phyloP scores from a whole-genome alignment of 2,329 filamentous ascomycete species.

The Paraphoma sp. region DNA sequence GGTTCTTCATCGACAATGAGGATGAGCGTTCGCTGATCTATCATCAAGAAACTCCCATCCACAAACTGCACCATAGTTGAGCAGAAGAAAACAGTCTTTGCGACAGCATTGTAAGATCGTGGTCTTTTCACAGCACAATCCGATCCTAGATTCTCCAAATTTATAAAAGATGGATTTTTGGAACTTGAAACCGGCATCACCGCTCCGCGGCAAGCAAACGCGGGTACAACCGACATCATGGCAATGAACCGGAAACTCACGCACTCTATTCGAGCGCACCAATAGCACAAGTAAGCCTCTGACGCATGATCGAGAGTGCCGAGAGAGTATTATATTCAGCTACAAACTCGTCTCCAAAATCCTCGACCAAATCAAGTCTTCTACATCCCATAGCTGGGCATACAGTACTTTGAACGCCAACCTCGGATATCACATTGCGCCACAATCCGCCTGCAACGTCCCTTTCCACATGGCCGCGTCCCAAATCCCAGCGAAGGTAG shows the following conservation, averaged over 20 bases:
- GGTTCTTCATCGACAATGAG: not conserved
- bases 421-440: conserved; percentile 47
- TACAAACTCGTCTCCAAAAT: conserved; percentile 23
- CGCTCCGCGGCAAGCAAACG: conserved; percentile 10
- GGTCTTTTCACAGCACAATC: too few relatives aligned
- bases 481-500: not conserved
- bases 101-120: too few relatives aligned
- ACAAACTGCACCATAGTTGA: not conserved
- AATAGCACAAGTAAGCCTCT: too few relatives aligned
- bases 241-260: too few relatives aligned
- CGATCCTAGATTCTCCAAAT: too few relatives aligned
- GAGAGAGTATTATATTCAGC: not conserved
- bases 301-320: not conserved
- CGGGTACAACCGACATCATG: not conserved
- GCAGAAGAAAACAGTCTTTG: not conserved
- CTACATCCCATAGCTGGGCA: conserved; percentile 56
- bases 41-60: too few relatives aligned
- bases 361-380: conserved; percentile 56
- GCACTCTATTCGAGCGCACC: too few relatives aligned
- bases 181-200: too few relatives aligned
- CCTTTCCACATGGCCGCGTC: conserved; percentile 41
- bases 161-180: too few relatives aligned
- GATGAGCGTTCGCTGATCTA: too few relatives aligned
- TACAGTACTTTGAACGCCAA: conserved; percentile 51
- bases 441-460: conserved; percentile 48